Evolutionary conservation across 1,284 basidiomycete genomes (phyloP).

Genomic region (Puccinia coronata): DNA sequence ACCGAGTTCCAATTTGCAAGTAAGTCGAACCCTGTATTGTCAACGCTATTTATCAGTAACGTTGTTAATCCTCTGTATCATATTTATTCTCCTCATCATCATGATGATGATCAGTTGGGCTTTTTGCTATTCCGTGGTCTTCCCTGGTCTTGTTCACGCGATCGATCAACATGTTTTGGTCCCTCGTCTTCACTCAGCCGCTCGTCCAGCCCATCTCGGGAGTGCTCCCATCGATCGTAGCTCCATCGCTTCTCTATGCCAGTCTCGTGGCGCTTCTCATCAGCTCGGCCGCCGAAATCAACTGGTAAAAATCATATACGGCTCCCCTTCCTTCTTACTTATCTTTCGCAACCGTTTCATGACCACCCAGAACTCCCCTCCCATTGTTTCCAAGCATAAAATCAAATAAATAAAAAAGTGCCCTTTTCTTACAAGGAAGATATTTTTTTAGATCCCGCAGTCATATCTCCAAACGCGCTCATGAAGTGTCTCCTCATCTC

Average conservation of each 20-base stretch:
- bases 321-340: too few relatives aligned
- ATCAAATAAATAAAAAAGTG: too few relatives aligned
- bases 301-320: too few relatives aligned
- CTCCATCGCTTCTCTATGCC: slow-evolving; percentile 23
- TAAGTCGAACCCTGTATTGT: neutral
- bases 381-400: too few relatives aligned
- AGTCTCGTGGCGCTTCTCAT: slow-evolving; percentile 37
- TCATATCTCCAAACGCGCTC: too few relatives aligned
- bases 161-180: slow-evolving; percentile 27
- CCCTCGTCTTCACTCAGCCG: slow-evolving; percentile 20
- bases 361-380: too few relatives aligned
- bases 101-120: too few relatives aligned
- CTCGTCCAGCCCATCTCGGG: slow-evolving; percentile 24
- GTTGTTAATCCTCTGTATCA: neutral
- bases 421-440: too few relatives aligned
- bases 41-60: neutral
- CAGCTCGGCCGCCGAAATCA: neutral
- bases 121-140: slow-evolving; percentile 36
- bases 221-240: slow-evolving; percentile 8
- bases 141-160: neutral
- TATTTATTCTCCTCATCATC: neutral
- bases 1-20: slow-evolving; percentile 11
- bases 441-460: too few relatives aligned
- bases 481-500: too few relatives aligned
- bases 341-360: too few relatives aligned